phyloP scores from a whole-genome alignment of 1,284 basidiomycete genomes.

The Ganoderma lingzhi region DNA sequence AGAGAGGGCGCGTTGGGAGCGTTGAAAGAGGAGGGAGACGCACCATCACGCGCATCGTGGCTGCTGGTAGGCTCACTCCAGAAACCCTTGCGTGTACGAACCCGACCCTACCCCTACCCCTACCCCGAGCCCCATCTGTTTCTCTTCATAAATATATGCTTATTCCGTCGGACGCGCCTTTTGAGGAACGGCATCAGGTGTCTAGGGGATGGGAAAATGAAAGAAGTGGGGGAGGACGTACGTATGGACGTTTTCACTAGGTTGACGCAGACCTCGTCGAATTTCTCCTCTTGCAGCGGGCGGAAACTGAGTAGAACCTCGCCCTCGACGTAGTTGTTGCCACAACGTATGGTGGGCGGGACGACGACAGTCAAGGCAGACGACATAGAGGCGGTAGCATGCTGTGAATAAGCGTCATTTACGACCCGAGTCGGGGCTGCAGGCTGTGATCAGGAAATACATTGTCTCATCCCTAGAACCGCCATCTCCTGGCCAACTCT shows the following conservation, averaged over 20 bases:
- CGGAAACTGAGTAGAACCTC: conserved; percentile 20
- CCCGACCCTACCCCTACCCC: too few relatives aligned
- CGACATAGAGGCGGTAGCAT: background rate
- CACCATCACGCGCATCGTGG: too few relatives aligned
- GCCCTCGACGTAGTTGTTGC: conserved; percentile 18
- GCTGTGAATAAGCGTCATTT: background rate
- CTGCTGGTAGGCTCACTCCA: too few relatives aligned
- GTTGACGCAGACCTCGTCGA: conserved; percentile 18
- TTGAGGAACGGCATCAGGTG: background rate
- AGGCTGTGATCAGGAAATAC: background rate
- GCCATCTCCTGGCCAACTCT: too few relatives aligned
- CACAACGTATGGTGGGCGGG: background rate
- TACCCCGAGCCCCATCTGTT: background rate
- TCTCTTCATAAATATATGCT: background rate
- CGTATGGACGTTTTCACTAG: conserved; percentile 12
- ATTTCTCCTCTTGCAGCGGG: conserved; percentile 16
- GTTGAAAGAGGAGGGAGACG: too few relatives aligned
- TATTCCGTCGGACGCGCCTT: background rate
- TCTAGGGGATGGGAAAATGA: background rate
- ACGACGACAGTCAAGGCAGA: conserved; percentile 6
- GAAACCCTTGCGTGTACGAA: too few relatives aligned
- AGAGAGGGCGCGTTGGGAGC: too few relatives aligned
- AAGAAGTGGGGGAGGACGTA: background rate
- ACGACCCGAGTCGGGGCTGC: background rate
- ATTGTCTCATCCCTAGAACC: too few relatives aligned